Conservation (phyloP, 495 filamentous ascomycete genomes). For the Trichoderma virens region DNA sequence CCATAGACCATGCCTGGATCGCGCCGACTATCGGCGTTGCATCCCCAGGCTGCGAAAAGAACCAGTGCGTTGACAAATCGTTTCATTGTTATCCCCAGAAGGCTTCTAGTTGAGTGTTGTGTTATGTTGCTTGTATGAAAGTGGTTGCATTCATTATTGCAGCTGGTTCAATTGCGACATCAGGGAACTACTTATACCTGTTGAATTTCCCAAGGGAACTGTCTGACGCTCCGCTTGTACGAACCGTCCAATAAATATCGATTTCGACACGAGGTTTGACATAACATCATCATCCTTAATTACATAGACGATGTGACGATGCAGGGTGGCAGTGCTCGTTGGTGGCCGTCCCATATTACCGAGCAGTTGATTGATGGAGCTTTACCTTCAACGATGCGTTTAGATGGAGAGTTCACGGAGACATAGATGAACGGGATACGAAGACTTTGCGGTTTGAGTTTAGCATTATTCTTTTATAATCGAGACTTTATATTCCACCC, state of each 20-base stretch:
- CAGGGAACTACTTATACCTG: conserved; percentile 9
- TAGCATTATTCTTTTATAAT: background rate
- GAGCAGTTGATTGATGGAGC: background rate
- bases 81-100: conserved; percentile 13
- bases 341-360: too few species aligned
- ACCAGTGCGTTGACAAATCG: conserved; percentile 11
- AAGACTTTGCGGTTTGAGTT: background rate
- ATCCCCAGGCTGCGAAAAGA: conserved; percentile 11
- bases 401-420: background rate
- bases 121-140: conserved; percentile 10
- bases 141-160: conserved; percentile 3
- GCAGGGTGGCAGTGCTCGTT: conserved; percentile 1
- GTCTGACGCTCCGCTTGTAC: conserved; percentile 13
- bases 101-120: too few species aligned
- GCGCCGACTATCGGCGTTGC: conserved; percentile 7
- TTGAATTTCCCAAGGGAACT: conserved; percentile 4
- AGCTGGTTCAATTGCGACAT: conserved; percentile 4
- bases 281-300: background rate
- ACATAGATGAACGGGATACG: background rate
- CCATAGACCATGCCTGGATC: conserved; percentile 14
- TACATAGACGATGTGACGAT: background rate
- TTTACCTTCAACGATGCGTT: background rate
- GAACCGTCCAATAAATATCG: conserved; percentile 14
- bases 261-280: background rate
- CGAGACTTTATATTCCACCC: background rate